Base-by-base conservation (phyloP, 2,329 filamentous ascomycete genomes). In the Ascochyta fabae region DNA sequence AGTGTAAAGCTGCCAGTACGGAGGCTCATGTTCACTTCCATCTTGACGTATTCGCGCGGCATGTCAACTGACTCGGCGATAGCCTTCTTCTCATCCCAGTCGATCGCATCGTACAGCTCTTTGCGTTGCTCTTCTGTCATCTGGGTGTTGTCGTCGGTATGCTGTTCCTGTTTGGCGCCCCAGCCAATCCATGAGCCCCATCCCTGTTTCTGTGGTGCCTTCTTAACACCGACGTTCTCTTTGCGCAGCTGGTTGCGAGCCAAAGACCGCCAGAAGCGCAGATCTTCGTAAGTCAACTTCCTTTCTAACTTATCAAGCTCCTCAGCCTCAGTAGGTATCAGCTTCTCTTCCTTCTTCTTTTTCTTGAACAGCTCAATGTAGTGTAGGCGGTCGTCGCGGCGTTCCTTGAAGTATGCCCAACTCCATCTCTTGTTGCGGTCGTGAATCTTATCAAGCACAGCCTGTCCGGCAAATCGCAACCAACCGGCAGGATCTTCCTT, bases 311-410 rank as follows among this genome's bases (percentile, higher is more conserved):
- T 82, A 39, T 88, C 85, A 1, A 97, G 72, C 35, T 93, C 90
- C 40, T 88, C 86, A 1, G 76, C 81, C 64, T 99, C 95, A 7
- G 88, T 81, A 0, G 87, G 74, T 0, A 86, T 83, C 10, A 97
- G 78, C 51, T 80, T 80, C 64, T 88, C 84, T 57, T 90, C 89
- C 58, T 87, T 86, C 65, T 86, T 88, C 75, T 88, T 91, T 79
- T 96, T 97, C 77, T 98, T 99, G 84, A 98, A 99, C 1, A 99
- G 79, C 57, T 92, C 87, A 58, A 98, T 97, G 73, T 99, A 99
- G 41, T 86, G 86, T 58, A 86, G 85, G 42, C 95, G 90, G 68
- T 98, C 90, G 72, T 99, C 94, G 64, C 95, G 86, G 49, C 95
- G 88, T 74, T 99, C 93, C 56, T 88, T 89, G 78, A 99, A 96